Percentiles rank a stretch among this genome's conserved stretches.
Conservation (phyloP, 805 yeast genomes). For the Candida berthetii region DNA sequence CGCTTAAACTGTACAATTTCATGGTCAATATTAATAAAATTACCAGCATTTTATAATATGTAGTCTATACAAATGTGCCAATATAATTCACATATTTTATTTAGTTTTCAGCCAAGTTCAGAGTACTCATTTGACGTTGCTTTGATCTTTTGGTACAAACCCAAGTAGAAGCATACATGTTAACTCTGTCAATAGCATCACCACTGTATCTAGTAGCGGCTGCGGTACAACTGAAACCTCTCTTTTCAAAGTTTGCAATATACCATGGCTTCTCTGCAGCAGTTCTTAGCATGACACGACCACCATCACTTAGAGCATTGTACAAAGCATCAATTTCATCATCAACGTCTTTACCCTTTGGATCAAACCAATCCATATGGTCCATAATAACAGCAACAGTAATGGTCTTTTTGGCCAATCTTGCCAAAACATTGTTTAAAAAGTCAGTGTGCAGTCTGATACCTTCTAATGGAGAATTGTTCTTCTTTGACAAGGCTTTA, state of each 20-base stretch:
- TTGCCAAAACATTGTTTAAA: conserved; percentile 65
- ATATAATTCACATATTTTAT: too few relatives aligned
- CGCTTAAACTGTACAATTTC: too few relatives aligned
- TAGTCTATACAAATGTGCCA: not conserved
- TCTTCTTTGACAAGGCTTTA: conserved; percentile 35
- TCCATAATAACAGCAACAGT: conserved; percentile 84
- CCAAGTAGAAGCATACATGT: conserved; percentile 91
- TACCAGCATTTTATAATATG: not conserved
- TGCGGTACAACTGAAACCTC: conserved; percentile 63
- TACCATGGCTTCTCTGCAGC: conserved; percentile 79
- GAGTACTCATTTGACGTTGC: conserved; percentile 20
- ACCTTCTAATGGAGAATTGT: conserved; percentile 51
- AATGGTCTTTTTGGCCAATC: conserved; percentile 55
- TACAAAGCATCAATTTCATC: conserved; percentile 61
- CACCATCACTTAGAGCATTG: conserved; percentile 57
- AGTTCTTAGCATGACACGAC: conserved; percentile 71
- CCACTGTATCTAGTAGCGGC: conserved; percentile 65
- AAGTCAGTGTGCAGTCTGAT: conserved; percentile 78
- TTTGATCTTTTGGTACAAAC: conserved; percentile 50
- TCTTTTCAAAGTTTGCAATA: conserved; percentile 55
- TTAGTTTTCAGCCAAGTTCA: not conserved
- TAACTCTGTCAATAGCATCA: conserved; percentile 66
- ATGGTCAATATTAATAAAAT: too few relatives aligned
- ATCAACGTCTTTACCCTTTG: conserved; percentile 54
- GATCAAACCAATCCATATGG: conserved; percentile 89